Conservation (phyloP, 805 yeast genomes). For the Hemisphaericaspora nanyangensis region DNA sequence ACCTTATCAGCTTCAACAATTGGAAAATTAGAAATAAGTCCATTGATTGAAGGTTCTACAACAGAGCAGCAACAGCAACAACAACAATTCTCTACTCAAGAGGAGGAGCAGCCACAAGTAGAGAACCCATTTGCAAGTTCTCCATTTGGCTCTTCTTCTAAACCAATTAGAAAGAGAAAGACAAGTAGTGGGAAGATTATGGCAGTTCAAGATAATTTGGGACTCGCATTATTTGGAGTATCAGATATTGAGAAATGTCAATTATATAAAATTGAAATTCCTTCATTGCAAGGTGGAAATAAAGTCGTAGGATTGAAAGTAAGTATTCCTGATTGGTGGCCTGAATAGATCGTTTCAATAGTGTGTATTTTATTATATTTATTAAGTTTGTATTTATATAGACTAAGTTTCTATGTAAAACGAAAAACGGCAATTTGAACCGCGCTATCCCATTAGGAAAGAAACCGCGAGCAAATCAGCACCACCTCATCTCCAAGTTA, state of each 20-base stretch:
- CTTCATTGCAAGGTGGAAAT: constrained; percentile 16
- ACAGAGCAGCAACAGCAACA: no score
- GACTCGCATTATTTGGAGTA: constrained; percentile 57
- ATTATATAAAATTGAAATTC: constrained; percentile 27
- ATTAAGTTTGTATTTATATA: neutral
- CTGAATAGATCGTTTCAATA: constrained; percentile 3
- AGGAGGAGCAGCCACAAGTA: constrained; percentile 8
- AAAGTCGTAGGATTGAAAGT: constrained; percentile 46
- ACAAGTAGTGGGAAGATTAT: constrained; percentile 59
- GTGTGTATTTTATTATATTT: no score
- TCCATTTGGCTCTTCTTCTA: constrained; percentile 36
- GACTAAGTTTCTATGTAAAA: no score
- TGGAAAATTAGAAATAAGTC: constrained; percentile 15
- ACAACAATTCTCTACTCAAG: no score
- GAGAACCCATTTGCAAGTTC: constrained; percentile 20
- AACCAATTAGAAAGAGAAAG: constrained; percentile 29
- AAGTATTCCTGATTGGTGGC: constrained; percentile 75
- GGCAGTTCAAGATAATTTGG: constrained; percentile 53
- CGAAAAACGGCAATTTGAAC: no score
- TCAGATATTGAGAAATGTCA: constrained; percentile 44
- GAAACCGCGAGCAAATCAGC: no score
- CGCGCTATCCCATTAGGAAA: no score
- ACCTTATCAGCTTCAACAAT: constrained; percentile 10
- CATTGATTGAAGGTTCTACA: constrained; percentile 20
- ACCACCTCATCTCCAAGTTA: no score